phyloP scores from a whole-genome alignment of 2,329 filamentous ascomycete genomes.

The Trichoderma arundinaceum region DNA sequence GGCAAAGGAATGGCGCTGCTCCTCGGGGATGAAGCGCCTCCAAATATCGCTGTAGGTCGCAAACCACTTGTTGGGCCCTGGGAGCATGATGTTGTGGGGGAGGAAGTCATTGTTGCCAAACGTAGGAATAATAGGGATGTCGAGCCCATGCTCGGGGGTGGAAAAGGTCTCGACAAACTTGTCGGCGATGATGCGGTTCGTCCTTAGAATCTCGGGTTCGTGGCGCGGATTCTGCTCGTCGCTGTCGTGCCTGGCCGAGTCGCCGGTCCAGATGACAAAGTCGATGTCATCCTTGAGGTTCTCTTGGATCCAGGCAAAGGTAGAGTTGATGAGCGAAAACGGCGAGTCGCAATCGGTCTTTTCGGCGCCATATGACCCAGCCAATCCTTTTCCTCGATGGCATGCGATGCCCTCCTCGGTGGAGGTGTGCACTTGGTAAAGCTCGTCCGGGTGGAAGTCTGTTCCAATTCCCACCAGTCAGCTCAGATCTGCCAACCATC shows the following conservation, averaged over 20 bases:
- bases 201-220: constrained; percentile 73
- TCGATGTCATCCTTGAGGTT: constrained; percentile 81
- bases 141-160: constrained; percentile 61
- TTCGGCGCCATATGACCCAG: constrained; percentile 83
- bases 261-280: constrained; percentile 92
- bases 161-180: constrained; percentile 79
- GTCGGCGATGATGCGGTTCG: constrained; percentile 76
- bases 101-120: constrained; percentile 98
- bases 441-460: constrained; percentile 93
- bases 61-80: constrained; percentile 88
- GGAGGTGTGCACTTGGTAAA: constrained; percentile 80
- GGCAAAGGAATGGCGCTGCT: constrained; percentile 87
- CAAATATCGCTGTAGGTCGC: constrained; percentile 78
- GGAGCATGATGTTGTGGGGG: constrained; percentile 89
- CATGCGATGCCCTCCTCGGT: constrained; percentile 73
- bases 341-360: constrained; percentile 90
- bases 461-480: constrained; percentile 30
- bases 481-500: constrained; percentile 3
- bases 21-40: constrained; percentile 86
- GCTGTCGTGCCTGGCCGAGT: constrained; percentile 87
- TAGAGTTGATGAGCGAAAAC: constrained; percentile 79
- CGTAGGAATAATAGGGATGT: constrained; percentile 83
- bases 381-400: constrained; percentile 76
- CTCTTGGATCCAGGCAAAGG: constrained; percentile 83
- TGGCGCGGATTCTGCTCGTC: constrained; percentile 81